A percentile compares a stretch with the other conserved stretches of the same genome.
These are phyloP conservation scores for Backusella macrospora DNA, from an alignment of 192 early-diverging fungal species.

Conservation along the genomic window DNA sequence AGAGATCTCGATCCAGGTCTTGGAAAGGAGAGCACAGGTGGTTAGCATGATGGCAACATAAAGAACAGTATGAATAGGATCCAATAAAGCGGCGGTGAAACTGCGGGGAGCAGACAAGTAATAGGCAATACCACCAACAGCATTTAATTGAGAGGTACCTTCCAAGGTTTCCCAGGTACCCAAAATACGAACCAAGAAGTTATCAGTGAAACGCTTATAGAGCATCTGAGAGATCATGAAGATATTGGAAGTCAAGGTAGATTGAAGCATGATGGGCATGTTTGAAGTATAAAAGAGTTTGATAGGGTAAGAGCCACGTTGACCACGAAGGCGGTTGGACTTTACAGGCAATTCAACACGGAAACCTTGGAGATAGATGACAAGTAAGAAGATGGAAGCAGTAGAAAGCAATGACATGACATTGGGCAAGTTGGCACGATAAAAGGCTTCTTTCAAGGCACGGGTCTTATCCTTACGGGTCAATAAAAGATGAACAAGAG, in stretches of 20 bases:
- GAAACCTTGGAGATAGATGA: slow-evolving; percentile 99
- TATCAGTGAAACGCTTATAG: slow-evolving; percentile 97
- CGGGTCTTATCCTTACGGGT: slow-evolving; percentile 96
- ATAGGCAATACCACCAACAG: slow-evolving; percentile 93
- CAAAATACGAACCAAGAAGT: slow-evolving; percentile 89
- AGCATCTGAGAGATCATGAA: slow-evolving; percentile 99
- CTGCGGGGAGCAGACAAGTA: slow-evolving; percentile 96
- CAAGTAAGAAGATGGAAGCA: slow-evolving; percentile 80
- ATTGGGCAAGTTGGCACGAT: slow-evolving; percentile 85
- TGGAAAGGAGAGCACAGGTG: slow-evolving; percentile 95
- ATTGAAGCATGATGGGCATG: slow-evolving; percentile 99
- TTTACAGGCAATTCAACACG: slow-evolving; percentile 99
- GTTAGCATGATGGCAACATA: slow-evolving; percentile 94
- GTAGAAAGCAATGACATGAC: slow-evolving; percentile 93
- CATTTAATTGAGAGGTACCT: slow-evolving; percentile 92
- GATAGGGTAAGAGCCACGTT: slow-evolving; percentile 97
- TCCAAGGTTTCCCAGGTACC: slow-evolving; percentile 98
- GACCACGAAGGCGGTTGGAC: slow-evolving; percentile 92
- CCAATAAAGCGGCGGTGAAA: slow-evolving; percentile 78
- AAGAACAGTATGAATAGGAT: slow-evolving; percentile 94
- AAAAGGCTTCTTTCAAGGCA: slow-evolving; percentile 97
- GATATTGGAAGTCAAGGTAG: slow-evolving; percentile 93
- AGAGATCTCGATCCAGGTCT: slow-evolving; percentile 99
- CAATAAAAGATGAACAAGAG: slow-evolving; percentile 93
- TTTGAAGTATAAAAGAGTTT: slow-evolving; percentile 99